A percentile compares a stretch with the other conserved stretches of the same genome.
Conservation (phyloP, 1,139 yeast genomes). For the Candida gigantensis region DNA sequence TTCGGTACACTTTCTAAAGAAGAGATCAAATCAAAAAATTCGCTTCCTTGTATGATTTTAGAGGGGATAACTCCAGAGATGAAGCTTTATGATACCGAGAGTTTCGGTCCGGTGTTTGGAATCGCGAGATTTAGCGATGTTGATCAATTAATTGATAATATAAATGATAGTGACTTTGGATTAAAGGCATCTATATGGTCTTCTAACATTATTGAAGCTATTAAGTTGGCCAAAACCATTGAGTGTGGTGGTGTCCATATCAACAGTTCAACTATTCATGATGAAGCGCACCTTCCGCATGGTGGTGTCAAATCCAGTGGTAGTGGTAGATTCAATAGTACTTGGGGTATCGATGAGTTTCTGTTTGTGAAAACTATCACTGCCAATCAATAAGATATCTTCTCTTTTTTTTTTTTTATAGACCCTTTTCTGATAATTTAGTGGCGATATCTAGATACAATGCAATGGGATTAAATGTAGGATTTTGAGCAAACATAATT, state of each 20-base stretch:
- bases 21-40: conserved; percentile 11
- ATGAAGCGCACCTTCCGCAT: conserved; percentile 54
- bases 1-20: conserved; percentile 21
- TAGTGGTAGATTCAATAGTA: conserved; percentile 50
- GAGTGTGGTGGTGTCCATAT: conserved; percentile 55
- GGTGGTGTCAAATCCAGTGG: conserved; percentile 59
- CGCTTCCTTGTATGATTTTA: conserved; percentile 34
- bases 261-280: conserved; percentile 49
- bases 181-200: conserved; percentile 62
- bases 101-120: conserved; percentile 52
- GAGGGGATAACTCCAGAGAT: conserved; percentile 33
- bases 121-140: conserved; percentile 34
- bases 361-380: conserved; percentile 23
- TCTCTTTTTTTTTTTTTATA: conserved; percentile 29
- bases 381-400: conserved; percentile 15
- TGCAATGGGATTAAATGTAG: conserved; percentile 68
- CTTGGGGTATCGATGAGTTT: conserved; percentile 54
- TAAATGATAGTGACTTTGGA: conserved; percentile 42
- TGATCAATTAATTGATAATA: conserved; percentile 26
- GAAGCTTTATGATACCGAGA: conserved; percentile 36
- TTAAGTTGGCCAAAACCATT: conserved; percentile 35
- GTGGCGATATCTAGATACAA: conserved; percentile 76
- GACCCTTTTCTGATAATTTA: conserved; percentile 63
- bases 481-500: conserved; percentile 32
- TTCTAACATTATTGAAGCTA: conserved; percentile 38